Evolutionary conservation across 768 basidiomycete genomes (phyloP).

Genomic region (Candolleomyces eurysporus): DNA sequence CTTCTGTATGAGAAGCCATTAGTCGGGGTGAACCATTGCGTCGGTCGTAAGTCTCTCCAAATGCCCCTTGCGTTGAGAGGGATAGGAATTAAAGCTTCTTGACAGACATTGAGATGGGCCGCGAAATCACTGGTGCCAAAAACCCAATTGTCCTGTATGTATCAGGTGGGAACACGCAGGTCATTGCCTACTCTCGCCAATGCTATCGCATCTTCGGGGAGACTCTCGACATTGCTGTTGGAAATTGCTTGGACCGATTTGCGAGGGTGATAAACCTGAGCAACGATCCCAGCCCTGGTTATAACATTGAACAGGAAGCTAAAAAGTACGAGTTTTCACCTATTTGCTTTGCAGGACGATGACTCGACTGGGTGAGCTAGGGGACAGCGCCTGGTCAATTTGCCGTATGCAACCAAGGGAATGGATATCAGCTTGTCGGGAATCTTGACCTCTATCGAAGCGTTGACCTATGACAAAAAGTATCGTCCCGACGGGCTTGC

Average conservation of each 20-base stretch:
- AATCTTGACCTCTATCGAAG: slow-evolving; percentile 83
- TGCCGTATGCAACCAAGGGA: slow-evolving; percentile 97
- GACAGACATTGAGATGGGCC: slow-evolving; percentile 97
- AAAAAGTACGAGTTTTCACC: slow-evolving; percentile 60
- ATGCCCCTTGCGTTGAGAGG: neutral
- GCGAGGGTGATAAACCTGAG: slow-evolving; percentile 91
- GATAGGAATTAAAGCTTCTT: neutral
- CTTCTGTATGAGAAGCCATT: slow-evolving; percentile 88
- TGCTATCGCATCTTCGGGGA: slow-evolving; percentile 98
- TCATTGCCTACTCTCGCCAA: slow-evolving; percentile 97
- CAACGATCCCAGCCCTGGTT: slow-evolving; percentile 95
- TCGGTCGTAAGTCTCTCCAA: slow-evolving; percentile 75
- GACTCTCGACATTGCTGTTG: slow-evolving; percentile 98
- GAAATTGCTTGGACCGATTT: slow-evolving; percentile 97
- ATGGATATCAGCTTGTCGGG: slow-evolving; percentile 99
- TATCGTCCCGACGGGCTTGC: slow-evolving; percentile 51
- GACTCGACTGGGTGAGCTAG: slow-evolving; percentile 37
- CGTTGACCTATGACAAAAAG: slow-evolving; percentile 84
- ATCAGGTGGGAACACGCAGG: slow-evolving; percentile 98
- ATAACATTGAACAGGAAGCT: slow-evolving; percentile 95
- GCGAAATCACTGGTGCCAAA: slow-evolving; percentile 89
- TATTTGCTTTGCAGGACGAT: neutral
- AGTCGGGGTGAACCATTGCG: slow-evolving; percentile 98
- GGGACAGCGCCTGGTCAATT: slow-evolving; percentile 74
- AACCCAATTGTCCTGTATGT: slow-evolving; percentile 98